These are phyloP conservation scores for Rosa lucieae DNA, from an alignment of 306 rosid genomes.

Conservation along the genomic window DNA sequence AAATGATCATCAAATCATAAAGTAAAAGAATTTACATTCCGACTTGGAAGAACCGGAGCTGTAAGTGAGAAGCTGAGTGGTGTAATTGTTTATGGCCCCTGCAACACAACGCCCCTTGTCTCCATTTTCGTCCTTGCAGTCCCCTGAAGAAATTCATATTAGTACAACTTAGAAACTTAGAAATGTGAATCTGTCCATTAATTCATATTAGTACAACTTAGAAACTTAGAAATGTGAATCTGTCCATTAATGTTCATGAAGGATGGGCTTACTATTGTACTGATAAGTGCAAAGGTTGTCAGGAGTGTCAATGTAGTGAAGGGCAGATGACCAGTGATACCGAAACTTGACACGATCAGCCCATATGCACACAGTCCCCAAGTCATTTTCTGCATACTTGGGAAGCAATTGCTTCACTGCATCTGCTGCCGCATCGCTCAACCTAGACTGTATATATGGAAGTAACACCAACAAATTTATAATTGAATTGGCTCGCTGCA, in stretches of 20 bases:
- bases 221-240: not conserved
- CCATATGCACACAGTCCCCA: slow-evolving; percentile 68
- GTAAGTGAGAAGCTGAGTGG: slow-evolving; percentile 57
- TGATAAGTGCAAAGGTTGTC: slow-evolving; percentile 55
- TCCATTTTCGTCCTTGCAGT: slow-evolving; percentile 66
- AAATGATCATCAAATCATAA: not conserved
- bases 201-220: not conserved
- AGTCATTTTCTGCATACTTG: slow-evolving; percentile 43
- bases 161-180: not conserved
- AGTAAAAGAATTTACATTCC: slow-evolving; percentile 33
- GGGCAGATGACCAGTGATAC: slow-evolving; percentile 72
- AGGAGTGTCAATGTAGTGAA: slow-evolving; percentile 79
- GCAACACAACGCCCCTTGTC: slow-evolving; percentile 61
- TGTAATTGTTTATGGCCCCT: slow-evolving; percentile 72
- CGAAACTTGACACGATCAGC: slow-evolving; percentile 57
- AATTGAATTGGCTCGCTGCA: not conserved
- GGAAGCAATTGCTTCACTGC: slow-evolving; percentile 73
- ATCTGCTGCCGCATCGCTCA: slow-evolving; percentile 48
- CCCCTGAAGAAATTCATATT: slow-evolving; percentile 44
- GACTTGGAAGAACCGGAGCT: slow-evolving; percentile 23
- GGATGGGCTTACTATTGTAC: slow-evolving; percentile 42
- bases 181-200: not conserved
- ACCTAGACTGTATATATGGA: slow-evolving; percentile 40
- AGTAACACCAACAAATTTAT: not conserved
- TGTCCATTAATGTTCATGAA: not conserved